A percentile compares a stretch with the other conserved stretches of the same genome.
Evolutionary conservation across 192 early-diverging fungal genomes (phyloP).

Genomic region (Linderina pennispora): DNA sequence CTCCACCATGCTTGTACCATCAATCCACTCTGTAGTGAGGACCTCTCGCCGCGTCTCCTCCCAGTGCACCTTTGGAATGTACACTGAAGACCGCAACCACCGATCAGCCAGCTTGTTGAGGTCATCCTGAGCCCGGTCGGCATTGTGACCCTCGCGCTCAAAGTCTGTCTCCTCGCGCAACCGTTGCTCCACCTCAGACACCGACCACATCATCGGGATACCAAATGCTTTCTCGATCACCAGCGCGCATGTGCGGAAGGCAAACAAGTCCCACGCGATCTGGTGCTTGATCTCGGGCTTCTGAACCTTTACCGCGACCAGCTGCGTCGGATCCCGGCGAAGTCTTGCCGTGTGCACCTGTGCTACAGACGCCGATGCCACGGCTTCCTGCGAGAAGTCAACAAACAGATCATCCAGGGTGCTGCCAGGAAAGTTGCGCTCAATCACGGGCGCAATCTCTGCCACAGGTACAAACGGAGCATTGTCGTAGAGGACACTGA

Average conservation of each 20-base stretch:
- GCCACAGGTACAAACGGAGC: slow-evolving; percentile 68
- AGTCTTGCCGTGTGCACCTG: slow-evolving; percentile 73
- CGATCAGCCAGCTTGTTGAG: slow-evolving; percentile 46
- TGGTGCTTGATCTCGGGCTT: slow-evolving; percentile 83
- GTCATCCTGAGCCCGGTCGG: slow-evolving; percentile 52
- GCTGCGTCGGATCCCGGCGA: slow-evolving; percentile 47
- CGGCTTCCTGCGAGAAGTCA: slow-evolving; percentile 59
- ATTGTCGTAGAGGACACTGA: slow-evolving; percentile 71
- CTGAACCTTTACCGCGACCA: slow-evolving; percentile 90
- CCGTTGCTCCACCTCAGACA: slow-evolving; percentile 65
- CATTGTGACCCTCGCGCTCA: slow-evolving; percentile 76
- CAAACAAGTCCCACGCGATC: slow-evolving; percentile 77
- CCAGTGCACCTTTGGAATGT: slow-evolving; percentile 76
- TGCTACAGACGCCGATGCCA: slow-evolving; percentile 90
- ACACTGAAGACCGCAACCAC: slow-evolving; percentile 46
- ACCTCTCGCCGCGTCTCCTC: slow-evolving; percentile 63
- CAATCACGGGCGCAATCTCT: slow-evolving; percentile 60
- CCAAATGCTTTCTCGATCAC: slow-evolving; percentile 75
- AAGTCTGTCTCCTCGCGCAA: slow-evolving; percentile 84
- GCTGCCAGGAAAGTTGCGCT: slow-evolving; percentile 55
- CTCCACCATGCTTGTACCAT: slow-evolving; percentile 69
- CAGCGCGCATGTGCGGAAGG: slow-evolving; percentile 54
- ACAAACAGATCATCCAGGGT: slow-evolving; percentile 59
- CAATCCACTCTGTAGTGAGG: slow-evolving; percentile 86
- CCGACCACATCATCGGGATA: slow-evolving; percentile 73